A percentile compares a stretch with the other conserved stretches of the same genome.
phyloP scores from a whole-genome alignment of 1,139 yeast genomes.

The Lodderomyces margitis region DNA sequence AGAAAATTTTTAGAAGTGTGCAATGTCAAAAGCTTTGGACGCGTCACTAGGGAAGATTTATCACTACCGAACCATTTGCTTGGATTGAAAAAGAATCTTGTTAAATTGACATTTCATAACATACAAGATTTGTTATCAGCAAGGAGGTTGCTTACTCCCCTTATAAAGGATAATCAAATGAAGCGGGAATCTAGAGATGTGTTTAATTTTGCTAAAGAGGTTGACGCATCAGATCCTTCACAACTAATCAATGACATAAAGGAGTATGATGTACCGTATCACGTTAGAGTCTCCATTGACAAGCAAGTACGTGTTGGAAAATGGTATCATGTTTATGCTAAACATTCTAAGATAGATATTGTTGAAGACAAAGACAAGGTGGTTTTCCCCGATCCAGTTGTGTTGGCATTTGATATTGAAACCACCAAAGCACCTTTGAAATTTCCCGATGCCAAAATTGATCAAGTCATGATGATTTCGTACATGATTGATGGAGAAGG shows the following conservation, averaged over 20 bases:
- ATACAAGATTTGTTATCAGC: conserved; percentile 73
- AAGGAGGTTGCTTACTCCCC: conserved; percentile 65
- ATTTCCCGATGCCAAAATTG: conserved; percentile 91
- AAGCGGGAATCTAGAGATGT: conserved; percentile 68
- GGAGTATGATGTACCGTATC: conserved; percentile 96
- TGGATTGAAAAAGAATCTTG: conserved; percentile 65
- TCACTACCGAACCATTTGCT: conserved; percentile 79
- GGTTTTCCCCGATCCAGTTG: conserved; percentile 97
- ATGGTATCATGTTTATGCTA: conserved; percentile 84
- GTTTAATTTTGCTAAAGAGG: conserved; percentile 34
- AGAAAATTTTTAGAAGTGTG: conserved; percentile 64
- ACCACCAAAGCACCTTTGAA: conserved; percentile 96
- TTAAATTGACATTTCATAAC: conserved; percentile 74
- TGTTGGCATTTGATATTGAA: conserved; percentile 95
- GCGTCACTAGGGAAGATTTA: conserved; percentile 74
- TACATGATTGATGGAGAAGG: conserved; percentile 99
- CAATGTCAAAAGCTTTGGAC: conserved; percentile 50
- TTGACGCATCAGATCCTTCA: conserved; percentile 50
- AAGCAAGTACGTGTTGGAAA: conserved; percentile 84
- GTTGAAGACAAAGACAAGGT: conserved; percentile 70
- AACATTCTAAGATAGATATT: conserved; percentile 54
- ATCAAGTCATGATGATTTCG: conserved; percentile 98
- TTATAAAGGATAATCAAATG: conserved; percentile 64
- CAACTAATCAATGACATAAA: conserved; percentile 74
- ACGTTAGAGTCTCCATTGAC: conserved; percentile 93